Evolutionary conservation across 139 green algal genomes (phyloP).

Genomic region (Coelastrella sp.): DNA sequence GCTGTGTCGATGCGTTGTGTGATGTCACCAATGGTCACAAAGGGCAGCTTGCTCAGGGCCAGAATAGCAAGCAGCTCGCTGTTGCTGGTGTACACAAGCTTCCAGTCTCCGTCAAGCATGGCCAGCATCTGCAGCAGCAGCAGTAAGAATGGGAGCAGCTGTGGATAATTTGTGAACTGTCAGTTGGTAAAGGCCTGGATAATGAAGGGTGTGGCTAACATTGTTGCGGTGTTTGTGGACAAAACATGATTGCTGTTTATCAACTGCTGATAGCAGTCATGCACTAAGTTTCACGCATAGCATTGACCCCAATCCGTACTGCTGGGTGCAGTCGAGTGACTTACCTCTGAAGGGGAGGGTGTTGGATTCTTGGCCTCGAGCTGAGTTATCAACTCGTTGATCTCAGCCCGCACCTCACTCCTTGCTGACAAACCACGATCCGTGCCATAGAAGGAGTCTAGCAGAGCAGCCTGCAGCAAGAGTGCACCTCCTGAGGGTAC

Average conservation of each 20-base stretch:
- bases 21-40: conserved; percentile 89
- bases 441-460: conserved; percentile 91
- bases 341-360: conserved; percentile 77
- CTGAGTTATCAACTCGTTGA: conserved; percentile 94
- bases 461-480: conserved; percentile 79
- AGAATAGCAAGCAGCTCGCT: conserved; percentile 87
- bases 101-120: conserved; percentile 82
- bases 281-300: too few species aligned
- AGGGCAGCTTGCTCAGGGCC: conserved; percentile 79
- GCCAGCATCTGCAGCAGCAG: conserved; percentile 39
- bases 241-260: too few species aligned
- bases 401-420: conserved; percentile 82
- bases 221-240: too few species aligned
- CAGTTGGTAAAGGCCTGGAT: too few species aligned
- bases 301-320: too few species aligned
- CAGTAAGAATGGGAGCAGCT: neutral
- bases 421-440: conserved; percentile 82
- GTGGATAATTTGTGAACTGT: too few species aligned
- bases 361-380: conserved; percentile 92
- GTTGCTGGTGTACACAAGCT: conserved; percentile 92
- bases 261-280: too few species aligned
- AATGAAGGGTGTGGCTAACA: too few species aligned
- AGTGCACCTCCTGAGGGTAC: too few species aligned
- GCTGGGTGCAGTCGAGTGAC: neutral
- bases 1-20: conserved; percentile 83